These are phyloP conservation scores for Fusarium clavum DNA, from an alignment of 2,329 filamentous ascomycete genomes.

Conservation along the genomic window DNA sequence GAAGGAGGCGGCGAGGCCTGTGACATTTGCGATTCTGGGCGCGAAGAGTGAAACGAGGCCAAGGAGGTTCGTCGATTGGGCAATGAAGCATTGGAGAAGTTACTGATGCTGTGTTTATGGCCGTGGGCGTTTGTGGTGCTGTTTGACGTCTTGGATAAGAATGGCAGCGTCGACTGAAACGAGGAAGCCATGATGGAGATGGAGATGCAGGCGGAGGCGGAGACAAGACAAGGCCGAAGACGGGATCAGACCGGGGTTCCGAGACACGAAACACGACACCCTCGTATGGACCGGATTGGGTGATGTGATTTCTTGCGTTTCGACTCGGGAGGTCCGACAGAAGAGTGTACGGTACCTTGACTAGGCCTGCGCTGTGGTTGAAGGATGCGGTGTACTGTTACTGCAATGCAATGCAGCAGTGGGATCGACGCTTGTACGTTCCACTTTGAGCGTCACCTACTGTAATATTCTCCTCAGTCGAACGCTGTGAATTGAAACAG, in stretches of 20 bases:
- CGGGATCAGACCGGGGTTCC: constrained; percentile 26
- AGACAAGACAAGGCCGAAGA: constrained; percentile 19
- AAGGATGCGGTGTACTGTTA: constrained; percentile 41
- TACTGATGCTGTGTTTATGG: constrained; percentile 53
- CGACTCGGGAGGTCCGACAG: constrained; percentile 32
- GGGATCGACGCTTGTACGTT: constrained; percentile 36
- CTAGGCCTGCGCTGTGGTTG: constrained; percentile 7
- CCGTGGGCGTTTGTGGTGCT: constrained; percentile 34
- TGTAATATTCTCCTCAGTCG: constrained; percentile 17
- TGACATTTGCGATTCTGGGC: constrained; percentile 69
- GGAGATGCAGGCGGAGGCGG: background rate
- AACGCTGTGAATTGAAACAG: constrained; percentile 5
- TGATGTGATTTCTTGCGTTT: constrained; percentile 26
- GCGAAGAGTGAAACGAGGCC: constrained; percentile 71
- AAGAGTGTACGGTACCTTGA: constrained; percentile 1
- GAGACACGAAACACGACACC: constrained; percentile 36
- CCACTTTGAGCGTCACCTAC: constrained; percentile 36
- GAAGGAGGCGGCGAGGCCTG: constrained; percentile 64
- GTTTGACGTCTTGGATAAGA: constrained; percentile 52
- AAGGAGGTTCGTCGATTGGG: constrained; percentile 65
- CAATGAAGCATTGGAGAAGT: constrained; percentile 50
- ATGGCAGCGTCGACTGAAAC: constrained; percentile 55
- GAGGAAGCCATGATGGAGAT: constrained; percentile 43
- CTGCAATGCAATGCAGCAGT: constrained; percentile 32
- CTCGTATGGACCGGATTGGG: constrained; percentile 39